A percentile compares a stretch with the other conserved stretches of the same genome.
These are phyloP conservation scores for Gossypium schwendimanii DNA, from an alignment of 441 rosid species.

Conservation along the genomic window DNA sequence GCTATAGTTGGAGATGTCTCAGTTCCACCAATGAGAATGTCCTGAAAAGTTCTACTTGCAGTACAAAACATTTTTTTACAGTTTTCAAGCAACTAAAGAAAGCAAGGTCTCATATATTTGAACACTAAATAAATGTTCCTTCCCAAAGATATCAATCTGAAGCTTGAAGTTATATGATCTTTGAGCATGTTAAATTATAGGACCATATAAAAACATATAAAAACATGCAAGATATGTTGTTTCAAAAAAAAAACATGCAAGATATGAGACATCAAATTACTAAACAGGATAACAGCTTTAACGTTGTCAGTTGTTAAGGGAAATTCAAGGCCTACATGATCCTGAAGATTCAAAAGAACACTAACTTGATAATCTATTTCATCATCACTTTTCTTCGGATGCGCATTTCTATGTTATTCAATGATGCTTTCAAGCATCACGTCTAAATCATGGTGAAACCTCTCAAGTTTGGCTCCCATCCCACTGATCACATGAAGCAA, in stretches of 20 bases:
- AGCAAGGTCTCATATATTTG: no score
- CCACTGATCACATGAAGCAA: conserved; percentile 13
- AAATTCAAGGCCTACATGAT: conserved; percentile 14
- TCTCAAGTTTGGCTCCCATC: neutral
- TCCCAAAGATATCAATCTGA: no score
- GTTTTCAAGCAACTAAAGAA: no score
- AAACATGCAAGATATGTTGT: no score
- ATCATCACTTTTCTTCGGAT: neutral
- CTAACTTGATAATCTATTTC: conserved; percentile 1
- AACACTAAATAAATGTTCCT: no score
- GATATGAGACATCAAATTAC: neutral
- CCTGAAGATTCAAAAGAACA: conserved; percentile 21
- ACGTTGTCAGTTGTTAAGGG: conserved; percentile 12
- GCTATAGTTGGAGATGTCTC: conserved; percentile 14
- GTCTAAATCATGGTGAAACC: conserved; percentile 5
- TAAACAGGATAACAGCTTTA: conserved; percentile 17
- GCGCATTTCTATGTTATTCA: neutral
- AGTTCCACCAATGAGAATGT: conserved; percentile 9
- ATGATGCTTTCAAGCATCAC: neutral
- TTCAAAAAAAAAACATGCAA: conserved; percentile 7
- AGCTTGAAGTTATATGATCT: no score
- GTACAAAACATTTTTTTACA: neutral
- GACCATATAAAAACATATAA: no score
- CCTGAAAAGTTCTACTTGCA: neutral
- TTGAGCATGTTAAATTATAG: no score